Conservation (phyloP, 225 moss, liverwort and hornwort genomes). For the Asterella californica region DNA sequence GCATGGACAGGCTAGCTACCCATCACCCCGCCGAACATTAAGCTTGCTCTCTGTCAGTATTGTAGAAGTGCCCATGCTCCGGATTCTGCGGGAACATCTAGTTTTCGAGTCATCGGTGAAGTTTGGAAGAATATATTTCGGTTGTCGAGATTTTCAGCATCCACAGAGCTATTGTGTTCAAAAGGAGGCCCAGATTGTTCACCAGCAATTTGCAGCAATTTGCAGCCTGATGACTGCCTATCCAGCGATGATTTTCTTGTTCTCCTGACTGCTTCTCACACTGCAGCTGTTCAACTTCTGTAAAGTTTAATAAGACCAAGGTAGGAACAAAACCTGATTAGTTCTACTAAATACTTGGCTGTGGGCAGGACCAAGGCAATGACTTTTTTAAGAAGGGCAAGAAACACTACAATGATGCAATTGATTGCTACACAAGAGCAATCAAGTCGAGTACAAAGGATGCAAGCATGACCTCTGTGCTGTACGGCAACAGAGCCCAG, state of each 20-base stretch:
- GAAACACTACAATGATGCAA: conserved; percentile 71
- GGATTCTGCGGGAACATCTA: not conserved
- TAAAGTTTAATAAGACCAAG: not conserved
- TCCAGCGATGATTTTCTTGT: too few species aligned
- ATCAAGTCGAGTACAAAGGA: conserved; percentile 62
- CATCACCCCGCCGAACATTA: not conserved
- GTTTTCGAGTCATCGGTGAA: too few species aligned
- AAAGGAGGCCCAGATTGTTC: not conserved
- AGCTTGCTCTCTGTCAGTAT: not conserved
- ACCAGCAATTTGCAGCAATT: not conserved
- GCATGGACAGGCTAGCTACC: not conserved
- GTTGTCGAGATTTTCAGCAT: not conserved
- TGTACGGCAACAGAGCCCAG: conserved; percentile 81
- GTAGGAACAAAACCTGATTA: not conserved
- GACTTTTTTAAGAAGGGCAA: conserved; percentile 85
- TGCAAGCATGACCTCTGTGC: conserved; percentile 62
- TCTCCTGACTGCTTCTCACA: not conserved
- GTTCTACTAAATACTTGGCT: not conserved
- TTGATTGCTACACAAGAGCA: conserved; percentile 81
- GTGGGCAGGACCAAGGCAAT: conserved; percentile 78
- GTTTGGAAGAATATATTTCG: not conserved
- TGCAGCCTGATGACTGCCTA: too few species aligned
- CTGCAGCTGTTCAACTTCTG: not conserved
- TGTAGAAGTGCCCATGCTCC: not conserved
- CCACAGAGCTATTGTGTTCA: not conserved